Percentiles rank a stretch among this genome's conserved stretches.
phyloP scores from a whole-genome alignment of 345 rosid species.

The Clarkia xantiana region DNA sequence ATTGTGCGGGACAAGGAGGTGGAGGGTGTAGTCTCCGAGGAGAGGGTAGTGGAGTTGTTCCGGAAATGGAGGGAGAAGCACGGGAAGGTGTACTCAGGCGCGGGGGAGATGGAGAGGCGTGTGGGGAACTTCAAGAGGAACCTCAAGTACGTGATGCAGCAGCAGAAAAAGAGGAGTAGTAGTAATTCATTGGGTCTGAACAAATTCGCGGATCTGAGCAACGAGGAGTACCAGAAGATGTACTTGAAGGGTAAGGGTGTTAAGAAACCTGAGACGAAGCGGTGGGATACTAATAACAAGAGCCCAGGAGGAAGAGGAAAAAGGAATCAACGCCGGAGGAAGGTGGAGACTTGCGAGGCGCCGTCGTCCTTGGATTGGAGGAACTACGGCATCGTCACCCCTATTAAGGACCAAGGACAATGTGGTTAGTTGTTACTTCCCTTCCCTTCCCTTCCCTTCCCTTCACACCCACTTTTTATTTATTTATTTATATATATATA shows the following conservation, averaged over 20 bases:
- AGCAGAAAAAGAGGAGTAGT: neutral
- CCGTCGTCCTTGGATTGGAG: constrained; percentile 61
- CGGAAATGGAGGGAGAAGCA: constrained; percentile 37
- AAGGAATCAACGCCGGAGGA: constrained; percentile 3
- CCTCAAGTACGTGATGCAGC: constrained; percentile 34
- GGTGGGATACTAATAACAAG: too few relatives aligned
- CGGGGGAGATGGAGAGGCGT: constrained; percentile 33
- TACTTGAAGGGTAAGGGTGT: constrained; percentile 30
- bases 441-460: too few relatives aligned
- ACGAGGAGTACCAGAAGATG: constrained; percentile 34
- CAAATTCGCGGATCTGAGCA: constrained; percentile 55
- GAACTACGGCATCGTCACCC: constrained; percentile 40
- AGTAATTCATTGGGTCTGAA: constrained; percentile 34
- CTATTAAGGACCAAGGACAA: constrained; percentile 39
- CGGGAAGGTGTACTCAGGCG: constrained; percentile 30
- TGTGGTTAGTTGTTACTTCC: constrained; percentile 32
- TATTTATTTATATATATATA: too few relatives aligned
- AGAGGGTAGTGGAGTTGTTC: constrained; percentile 30
- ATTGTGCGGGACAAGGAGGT: constrained; percentile 18
- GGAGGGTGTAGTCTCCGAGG: constrained; percentile 24
- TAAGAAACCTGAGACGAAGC: constrained; percentile 23
- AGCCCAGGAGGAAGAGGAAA: constrained; percentile 1
- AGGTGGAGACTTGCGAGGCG: constrained; percentile 25
- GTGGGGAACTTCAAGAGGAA: constrained; percentile 30
- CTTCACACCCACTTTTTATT: too few relatives aligned